A percentile compares a stretch with the other conserved stretches of the same genome.
These are phyloP conservation scores for Antrodiella citrinella DNA, from an alignment of 768 basidiomycete genomes.

Conservation along the genomic window DNA sequence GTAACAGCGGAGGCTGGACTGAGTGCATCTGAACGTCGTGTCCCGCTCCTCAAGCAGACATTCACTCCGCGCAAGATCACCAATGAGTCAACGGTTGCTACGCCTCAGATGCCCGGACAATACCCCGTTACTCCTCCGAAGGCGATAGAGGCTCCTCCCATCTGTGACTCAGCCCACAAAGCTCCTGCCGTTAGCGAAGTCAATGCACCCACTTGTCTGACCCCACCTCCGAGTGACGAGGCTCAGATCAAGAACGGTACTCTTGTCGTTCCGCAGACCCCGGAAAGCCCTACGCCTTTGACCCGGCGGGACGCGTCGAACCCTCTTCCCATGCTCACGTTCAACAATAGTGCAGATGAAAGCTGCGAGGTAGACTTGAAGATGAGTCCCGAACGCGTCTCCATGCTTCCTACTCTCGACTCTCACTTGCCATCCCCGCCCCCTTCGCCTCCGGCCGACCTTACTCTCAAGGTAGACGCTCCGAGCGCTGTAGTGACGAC, in stretches of 20 bases:
- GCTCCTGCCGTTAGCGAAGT: too few species aligned
- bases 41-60: neutral
- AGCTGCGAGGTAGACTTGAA: neutral
- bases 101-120: neutral
- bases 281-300: neutral
- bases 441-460: neutral
- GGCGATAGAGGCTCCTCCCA: neutral
- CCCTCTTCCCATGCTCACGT: neutral
- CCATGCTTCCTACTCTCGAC: neutral
- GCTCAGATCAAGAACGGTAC: neutral
- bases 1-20: too few species aligned
- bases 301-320: neutral
- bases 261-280: neutral
- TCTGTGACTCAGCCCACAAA: neutral
- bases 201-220: neutral
- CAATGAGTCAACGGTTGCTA: neutral
- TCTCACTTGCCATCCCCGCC: neutral
- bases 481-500: neutral
- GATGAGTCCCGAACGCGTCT: neutral
- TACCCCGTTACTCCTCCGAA: neutral
- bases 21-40: neutral
- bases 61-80: neutral
- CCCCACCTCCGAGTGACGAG: neutral
- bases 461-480: neutral
- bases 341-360: neutral